Percentiles rank a stretch among this genome's conserved stretches.
Evolutionary conservation across 306 rosid genomes (phyloP).

Genomic region (Boehmeria nivea): DNA sequence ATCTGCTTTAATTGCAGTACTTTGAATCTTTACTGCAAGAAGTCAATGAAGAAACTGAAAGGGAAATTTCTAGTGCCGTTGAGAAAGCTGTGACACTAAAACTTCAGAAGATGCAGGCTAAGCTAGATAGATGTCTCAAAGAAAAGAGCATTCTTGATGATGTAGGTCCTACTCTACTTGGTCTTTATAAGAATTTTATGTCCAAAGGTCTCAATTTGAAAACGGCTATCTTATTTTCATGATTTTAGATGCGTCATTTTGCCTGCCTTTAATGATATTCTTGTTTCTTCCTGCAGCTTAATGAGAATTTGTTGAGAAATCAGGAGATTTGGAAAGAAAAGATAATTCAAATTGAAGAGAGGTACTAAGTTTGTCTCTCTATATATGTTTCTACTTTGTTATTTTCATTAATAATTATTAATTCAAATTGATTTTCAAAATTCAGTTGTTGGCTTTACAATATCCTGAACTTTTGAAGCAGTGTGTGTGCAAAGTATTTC

Average conservation of each 20-base stretch:
- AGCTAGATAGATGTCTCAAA: slow-evolving; percentile 64
- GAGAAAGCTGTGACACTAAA: slow-evolving; percentile 64
- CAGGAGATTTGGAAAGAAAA: slow-evolving; percentile 75
- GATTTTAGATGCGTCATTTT: not conserved
- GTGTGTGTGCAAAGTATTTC: not conserved
- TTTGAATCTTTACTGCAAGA: slow-evolving; percentile 86
- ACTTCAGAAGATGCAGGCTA: slow-evolving; percentile 71
- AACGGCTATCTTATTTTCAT: not conserved
- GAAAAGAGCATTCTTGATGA: slow-evolving; percentile 84
- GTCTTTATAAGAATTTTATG: not conserved
- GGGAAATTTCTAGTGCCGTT: slow-evolving; percentile 56
- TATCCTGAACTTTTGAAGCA: too few species aligned
- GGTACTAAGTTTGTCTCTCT: slow-evolving; percentile 32
- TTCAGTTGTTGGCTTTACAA: too few species aligned
- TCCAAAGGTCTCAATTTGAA: not conserved
- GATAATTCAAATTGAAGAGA: slow-evolving; percentile 62
- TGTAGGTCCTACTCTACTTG: slow-evolving; percentile 34
- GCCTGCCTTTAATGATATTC: slow-evolving; percentile 8
- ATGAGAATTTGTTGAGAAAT: slow-evolving; percentile 78
- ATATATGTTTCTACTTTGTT: not conserved
- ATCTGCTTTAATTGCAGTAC: slow-evolving; percentile 48
- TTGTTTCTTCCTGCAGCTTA: slow-evolving; percentile 54
- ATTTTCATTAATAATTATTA: not conserved
- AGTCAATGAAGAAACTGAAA: slow-evolving; percentile 75
- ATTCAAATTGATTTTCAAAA: not conserved